A percentile compares a stretch with the other conserved stretches of the same genome.
These are phyloP conservation scores for Nymphaea thermarum DNA, from an alignment of 164 flowering plant species.

Conservation along the genomic window DNA sequence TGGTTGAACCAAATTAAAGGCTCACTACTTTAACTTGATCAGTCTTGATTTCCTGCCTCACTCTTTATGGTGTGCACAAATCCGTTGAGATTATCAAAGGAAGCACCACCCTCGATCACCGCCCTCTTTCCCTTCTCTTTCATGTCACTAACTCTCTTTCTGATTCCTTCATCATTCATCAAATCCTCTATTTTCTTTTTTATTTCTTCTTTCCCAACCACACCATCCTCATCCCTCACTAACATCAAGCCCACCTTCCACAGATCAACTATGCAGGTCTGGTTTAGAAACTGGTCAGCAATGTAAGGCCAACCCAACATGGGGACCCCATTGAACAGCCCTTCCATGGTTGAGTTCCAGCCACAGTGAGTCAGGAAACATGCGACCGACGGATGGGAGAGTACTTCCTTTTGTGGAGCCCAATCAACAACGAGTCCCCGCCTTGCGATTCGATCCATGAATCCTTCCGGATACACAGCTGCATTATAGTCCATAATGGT, in stretches of 20 bases:
- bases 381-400: slow-evolving; percentile 5
- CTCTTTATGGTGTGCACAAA: slow-evolving; percentile 3
- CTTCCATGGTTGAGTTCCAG: slow-evolving; percentile 12
- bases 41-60: too few species aligned
- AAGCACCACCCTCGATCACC: slow-evolving; percentile 23
- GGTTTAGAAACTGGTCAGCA: slow-evolving; percentile 12
- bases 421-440: slow-evolving; percentile 4
- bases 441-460: slow-evolving; percentile 1
- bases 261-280: slow-evolving; percentile 8
- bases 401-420: slow-evolving; percentile 6
- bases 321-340: slow-evolving; percentile 11
- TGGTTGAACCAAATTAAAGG: too few species aligned
- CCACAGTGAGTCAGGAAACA: slow-evolving; percentile 11
- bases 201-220: slow-evolving; percentile 9
- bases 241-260: slow-evolving; percentile 16
- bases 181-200: slow-evolving; percentile 6
- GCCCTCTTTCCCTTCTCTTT: slow-evolving; percentile 14
- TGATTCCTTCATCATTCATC: slow-evolving; percentile 8
- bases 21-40: too few species aligned
- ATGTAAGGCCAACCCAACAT: slow-evolving; percentile 17
- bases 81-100: slow-evolving; percentile 7
- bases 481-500: neutral
- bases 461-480: slow-evolving; percentile 3
- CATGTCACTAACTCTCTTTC: slow-evolving; percentile 16
- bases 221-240: slow-evolving; percentile 5